These are phyloP conservation scores for Xylariomycetidae sp. DNA, from an alignment of 2,329 filamentous ascomycete species.

Conservation along the genomic window DNA sequence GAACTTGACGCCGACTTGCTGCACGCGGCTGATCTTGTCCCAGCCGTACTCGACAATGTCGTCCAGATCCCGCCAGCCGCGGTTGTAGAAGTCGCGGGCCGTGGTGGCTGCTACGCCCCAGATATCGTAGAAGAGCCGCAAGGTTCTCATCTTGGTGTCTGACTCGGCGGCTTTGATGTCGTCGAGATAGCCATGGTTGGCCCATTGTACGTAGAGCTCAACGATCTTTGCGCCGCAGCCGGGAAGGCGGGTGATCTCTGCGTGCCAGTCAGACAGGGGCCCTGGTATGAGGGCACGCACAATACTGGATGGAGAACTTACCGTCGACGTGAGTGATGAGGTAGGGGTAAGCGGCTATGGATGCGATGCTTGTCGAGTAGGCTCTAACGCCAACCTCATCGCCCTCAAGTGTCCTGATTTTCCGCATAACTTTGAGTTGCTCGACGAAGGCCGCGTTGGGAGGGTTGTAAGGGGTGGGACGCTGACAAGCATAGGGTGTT, in stretches of 20 bases:
- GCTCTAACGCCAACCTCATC: conserved; percentile 78
- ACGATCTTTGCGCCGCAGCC: conserved; percentile 79
- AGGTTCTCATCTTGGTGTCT: conserved; percentile 57
- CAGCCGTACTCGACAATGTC: conserved; percentile 82
- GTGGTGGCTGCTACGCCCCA: conserved; percentile 87
- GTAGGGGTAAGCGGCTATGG: conserved; percentile 73
- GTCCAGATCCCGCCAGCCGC: conserved; percentile 76
- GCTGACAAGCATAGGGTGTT: conserved; percentile 71
- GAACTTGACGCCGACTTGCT: conserved; percentile 91
- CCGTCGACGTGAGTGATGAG: conserved; percentile 34
- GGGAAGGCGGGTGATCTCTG: conserved; percentile 56
- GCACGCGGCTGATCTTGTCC: conserved; percentile 65
- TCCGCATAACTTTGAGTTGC: conserved; percentile 68
- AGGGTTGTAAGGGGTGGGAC: conserved; percentile 61
- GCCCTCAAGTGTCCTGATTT: conserved; percentile 60
- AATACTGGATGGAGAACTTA: too few species aligned
- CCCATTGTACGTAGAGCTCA: conserved; percentile 71
- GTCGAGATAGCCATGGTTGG: conserved; percentile 48
- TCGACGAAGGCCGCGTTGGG: conserved; percentile 73
- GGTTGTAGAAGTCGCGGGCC: conserved; percentile 73
- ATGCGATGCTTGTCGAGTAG: conserved; percentile 81
- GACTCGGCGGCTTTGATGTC: conserved; percentile 59
- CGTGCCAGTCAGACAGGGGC: conserved; percentile 5
- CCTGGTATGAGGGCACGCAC: too few species aligned
- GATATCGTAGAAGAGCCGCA: conserved; percentile 73